Evolutionary conservation across 441 rosid genomes (phyloP).

Genomic region (Corymbia citriodora): DNA sequence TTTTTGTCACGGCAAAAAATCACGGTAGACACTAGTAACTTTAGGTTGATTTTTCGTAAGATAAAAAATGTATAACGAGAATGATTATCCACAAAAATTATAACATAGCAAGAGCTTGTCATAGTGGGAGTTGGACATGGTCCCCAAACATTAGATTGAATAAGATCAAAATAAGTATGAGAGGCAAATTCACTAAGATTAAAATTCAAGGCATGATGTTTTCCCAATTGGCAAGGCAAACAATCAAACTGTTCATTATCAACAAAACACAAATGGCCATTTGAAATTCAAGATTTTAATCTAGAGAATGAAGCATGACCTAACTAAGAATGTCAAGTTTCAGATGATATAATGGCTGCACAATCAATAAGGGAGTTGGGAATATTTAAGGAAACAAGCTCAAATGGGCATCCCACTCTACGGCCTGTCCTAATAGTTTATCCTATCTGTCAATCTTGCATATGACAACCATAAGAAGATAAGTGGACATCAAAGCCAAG

Average conservation of each 20-base stretch:
- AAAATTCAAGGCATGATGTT: background rate
- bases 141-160: background rate
- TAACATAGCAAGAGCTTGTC: background rate
- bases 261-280: too few species aligned
- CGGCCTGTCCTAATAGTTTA: background rate
- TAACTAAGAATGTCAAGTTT: background rate
- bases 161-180: background rate
- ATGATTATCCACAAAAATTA: background rate
- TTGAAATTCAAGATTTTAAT: too few species aligned
- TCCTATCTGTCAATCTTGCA: background rate
- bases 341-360: background rate
- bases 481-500: background rate
- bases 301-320: background rate
- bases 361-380: background rate
- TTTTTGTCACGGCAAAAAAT: background rate
- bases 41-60: background rate
- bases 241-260: background rate
- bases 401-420: background rate
- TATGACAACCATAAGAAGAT: background rate
- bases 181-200: background rate
- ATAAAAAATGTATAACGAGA: too few species aligned
- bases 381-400: background rate
- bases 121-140: too few species aligned
- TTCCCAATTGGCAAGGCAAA: background rate
- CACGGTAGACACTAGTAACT: background rate